Evolutionary conservation across 345 rosid species (phyloP), one percentile per base, ranked within the genome.

Genomic region (Populus nigra): DNA sequence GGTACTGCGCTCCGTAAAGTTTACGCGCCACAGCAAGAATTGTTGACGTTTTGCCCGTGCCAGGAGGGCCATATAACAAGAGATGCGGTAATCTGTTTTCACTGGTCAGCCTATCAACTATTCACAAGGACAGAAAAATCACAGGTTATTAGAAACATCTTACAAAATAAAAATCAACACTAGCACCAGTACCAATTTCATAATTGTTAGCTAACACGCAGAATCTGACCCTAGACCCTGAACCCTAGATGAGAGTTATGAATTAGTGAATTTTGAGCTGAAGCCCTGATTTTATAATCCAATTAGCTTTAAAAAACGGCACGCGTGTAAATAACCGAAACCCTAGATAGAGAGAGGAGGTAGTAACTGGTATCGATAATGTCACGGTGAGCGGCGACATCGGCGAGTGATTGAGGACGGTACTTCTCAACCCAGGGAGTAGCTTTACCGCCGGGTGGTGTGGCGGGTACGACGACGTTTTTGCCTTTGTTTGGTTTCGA

Each of bases 361-460:
- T 39, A 53, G 74, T 84, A 88, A 96, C 99, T 96, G 55, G 99
- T 96, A 74, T 96, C 98, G 27, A 96, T 88, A 68, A 96, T 96
- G 90, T 93, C 99, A 43, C 99, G 98, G 85, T 96, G 98, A 80
- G 98, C 95, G 45, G 99, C 98, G 31, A 96, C 99, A 76, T 93
- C 99, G 41, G 90, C 90, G 27, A 93, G 99, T 45, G 98, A 92
- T 75, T 88, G 93, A 75, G 99, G 99, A 29, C 99, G 94, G 85
- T 92, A 93, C 87, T 96, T 96, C 84, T 96, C 97, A 36, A 96
- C 99, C 99, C 98, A 93, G 66, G 98, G 98, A 38, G 86, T 88
- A 86, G 91, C 87, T 80, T 85, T 92, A 76, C 82, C 27, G 71
- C 85, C 86, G 53, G 70, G 25, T 38, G 86, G 79, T 8, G 82